Evolutionary conservation across 1,139 yeast species (phyloP).

Genomic region (Debaryomyces sp.): DNA sequence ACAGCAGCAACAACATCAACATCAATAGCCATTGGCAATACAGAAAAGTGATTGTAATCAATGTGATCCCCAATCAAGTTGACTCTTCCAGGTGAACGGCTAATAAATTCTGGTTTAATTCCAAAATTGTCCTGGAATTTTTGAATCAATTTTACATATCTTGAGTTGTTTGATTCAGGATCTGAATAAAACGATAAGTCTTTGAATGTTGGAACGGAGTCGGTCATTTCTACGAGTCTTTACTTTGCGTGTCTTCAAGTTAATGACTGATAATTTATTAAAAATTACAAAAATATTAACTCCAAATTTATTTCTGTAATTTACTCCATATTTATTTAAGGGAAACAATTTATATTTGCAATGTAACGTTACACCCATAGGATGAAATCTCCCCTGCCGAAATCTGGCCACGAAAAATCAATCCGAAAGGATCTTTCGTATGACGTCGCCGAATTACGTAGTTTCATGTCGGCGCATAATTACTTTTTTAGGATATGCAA

Average conservation of each 20-base stretch:
- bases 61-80: constrained; percentile 77
- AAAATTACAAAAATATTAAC: background rate
- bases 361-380: constrained; percentile 10
- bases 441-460: background rate
- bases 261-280: background rate
- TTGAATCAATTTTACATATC: constrained; percentile 28
- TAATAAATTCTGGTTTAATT: constrained; percentile 43
- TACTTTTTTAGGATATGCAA: background rate
- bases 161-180: constrained; percentile 22
- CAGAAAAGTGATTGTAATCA: constrained; percentile 69
- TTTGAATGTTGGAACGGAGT: constrained; percentile 34
- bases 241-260: constrained; percentile 2
- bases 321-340: constrained; percentile 3
- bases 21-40: constrained; percentile 77
- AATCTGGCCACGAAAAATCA: background rate
- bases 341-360: background rate
- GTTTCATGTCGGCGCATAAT: background rate
- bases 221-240: constrained; percentile 4
- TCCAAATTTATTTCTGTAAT: background rate
- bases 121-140: constrained; percentile 25
- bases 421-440: background rate
- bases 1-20: constrained; percentile 65
- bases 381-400: background rate
- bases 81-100: constrained; percentile 76
- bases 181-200: constrained; percentile 41